These are phyloP conservation scores for Vanrija sp. DNA, from an alignment of 1,284 basidiomycete genomes.

Conservation along the genomic window DNA sequence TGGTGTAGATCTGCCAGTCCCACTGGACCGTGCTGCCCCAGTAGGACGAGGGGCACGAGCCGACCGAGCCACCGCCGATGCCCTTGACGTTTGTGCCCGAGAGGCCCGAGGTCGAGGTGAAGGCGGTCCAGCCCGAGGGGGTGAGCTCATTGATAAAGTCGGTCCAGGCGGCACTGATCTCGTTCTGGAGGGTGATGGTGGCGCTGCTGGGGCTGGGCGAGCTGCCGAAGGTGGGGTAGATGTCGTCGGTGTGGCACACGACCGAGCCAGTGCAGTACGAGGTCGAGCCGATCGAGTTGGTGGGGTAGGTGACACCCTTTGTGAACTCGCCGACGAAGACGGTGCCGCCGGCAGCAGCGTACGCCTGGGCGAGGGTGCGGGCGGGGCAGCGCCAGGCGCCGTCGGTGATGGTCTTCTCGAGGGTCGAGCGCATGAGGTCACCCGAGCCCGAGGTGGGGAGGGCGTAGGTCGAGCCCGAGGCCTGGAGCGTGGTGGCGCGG, in stretches of 20 bases:
- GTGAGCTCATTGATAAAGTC: conserved; percentile 29
- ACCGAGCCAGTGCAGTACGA: conserved; percentile 13
- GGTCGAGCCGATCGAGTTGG: conserved; percentile 48
- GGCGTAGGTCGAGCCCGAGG: conserved; percentile 54
- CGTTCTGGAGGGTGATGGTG: conserved; percentile 8
- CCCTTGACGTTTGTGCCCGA: conserved; percentile 8
- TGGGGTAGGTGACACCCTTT: conserved; percentile 65
- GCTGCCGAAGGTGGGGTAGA: conserved; percentile 31
- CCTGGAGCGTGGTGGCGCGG: conserved; percentile 54
- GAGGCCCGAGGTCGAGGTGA: conserved; percentile 1
- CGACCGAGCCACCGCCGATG: conserved; percentile 16
- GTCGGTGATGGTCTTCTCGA: conserved; percentile 64
- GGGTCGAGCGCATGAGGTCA: conserved; percentile 51
- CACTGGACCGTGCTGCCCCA: conserved; percentile 28
- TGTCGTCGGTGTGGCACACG: conserved; percentile 42
- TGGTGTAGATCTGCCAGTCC: conserved; percentile 35
- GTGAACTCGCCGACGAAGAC: conserved; percentile 66
- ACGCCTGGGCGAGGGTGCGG: conserved; percentile 65
- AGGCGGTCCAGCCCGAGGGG: conserved; percentile 2
- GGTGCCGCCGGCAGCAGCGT: conserved; percentile 60
- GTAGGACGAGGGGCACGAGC: conserved; percentile 22
- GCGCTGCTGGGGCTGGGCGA: conserved; percentile 8
- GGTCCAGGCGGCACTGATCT: conserved; percentile 23
- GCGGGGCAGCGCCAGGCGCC: conserved; percentile 55
- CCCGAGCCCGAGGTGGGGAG: conserved; percentile 44